Evolutionary conservation across 2,329 filamentous ascomycete species (phyloP).

Genomic region (Phoma herbarum): DNA sequence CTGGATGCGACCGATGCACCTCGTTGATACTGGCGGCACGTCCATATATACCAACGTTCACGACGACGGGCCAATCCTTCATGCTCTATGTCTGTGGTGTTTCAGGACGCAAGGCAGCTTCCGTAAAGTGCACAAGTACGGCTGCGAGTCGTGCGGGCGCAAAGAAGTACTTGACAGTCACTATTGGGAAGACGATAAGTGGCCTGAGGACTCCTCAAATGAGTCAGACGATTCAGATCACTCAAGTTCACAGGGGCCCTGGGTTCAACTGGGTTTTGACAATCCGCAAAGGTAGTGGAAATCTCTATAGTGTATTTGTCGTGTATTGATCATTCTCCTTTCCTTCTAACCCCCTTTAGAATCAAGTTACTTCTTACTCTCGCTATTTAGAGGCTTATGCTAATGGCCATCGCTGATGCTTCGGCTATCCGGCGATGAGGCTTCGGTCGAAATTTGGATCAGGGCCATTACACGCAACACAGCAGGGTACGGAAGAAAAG

Average conservation of each 20-base stretch:
- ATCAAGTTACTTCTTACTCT: neutral
- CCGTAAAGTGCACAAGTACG: conserved; percentile 31
- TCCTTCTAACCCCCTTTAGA: neutral
- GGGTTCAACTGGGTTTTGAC: neutral
- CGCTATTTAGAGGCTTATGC: neutral
- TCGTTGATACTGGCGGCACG: conserved; percentile 35
- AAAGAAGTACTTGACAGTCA: conserved; percentile 39
- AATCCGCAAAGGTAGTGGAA: too few relatives aligned
- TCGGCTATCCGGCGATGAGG: neutral
- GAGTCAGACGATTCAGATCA: neutral
- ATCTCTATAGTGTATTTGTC: too few relatives aligned
- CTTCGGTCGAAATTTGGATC: neutral
- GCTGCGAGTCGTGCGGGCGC: conserved; percentile 41
- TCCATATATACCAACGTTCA: conserved; percentile 41
- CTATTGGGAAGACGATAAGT: conserved; percentile 36
- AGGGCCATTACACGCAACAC: neutral
- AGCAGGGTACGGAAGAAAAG: neutral
- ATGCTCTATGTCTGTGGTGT: conserved; percentile 40
- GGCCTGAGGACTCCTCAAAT: conserved; percentile 8
- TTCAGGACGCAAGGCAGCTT: conserved; percentile 40
- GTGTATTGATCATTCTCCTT: too few relatives aligned
- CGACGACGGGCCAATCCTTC: conserved; percentile 32
- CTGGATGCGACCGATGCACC: conserved; percentile 39
- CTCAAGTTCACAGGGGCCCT: neutral
- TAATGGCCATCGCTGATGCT: neutral